Evolutionary conservation across 352 stramenopile species (phyloP), one percentile per base, ranked within the genome.

Genomic region (Phytophthora europaea): DNA sequence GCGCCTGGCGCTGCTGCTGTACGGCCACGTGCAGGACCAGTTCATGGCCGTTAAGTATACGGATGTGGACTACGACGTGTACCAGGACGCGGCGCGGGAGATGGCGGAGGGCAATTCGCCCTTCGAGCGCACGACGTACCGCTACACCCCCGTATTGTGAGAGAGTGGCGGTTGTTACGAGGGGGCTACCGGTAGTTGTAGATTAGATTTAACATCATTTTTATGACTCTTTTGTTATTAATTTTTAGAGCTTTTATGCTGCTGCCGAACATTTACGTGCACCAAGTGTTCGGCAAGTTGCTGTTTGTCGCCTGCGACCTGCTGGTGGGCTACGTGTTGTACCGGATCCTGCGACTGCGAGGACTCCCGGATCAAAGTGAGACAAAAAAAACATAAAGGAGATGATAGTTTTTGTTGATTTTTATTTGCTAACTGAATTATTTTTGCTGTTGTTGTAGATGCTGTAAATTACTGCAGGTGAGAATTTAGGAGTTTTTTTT

Each of bases 11-110:
- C 75, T 95, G 28, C 73, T 96, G 33, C 55, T 83, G n/a, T 96
- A 93, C 66, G 89, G 89, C 33, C 76, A 85, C 15, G 73, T 93
- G 52, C 91, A 97, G 71, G 91, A 97, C 65, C 70, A 70, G 1
- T 84, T 87, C 54, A 85, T 97, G 78, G 55, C 72, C 31, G 89
- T 97, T 62, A 98, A 98, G 67, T 99, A 99, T 79, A 99, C 98
- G 16, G 98, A 99, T 68, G 94, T 99, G 43, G 98, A 99, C 84
- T 99, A 99, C 81, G 87, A 98, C 52, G 98, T 99, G 22, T 99
- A 99, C 84, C 98, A 92, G 26, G 98, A 99, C 83, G 98, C 97
- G 6, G 97, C 98, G 18, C 77, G 86, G 22, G 90, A 98, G 70
- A 81, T 99, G 45, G 83, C 87, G 20, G 58, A 84, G 12, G 91